Base-by-base conservation (phyloP, 1,139 yeast species). In the Diutina pseudorugosa region DNA sequence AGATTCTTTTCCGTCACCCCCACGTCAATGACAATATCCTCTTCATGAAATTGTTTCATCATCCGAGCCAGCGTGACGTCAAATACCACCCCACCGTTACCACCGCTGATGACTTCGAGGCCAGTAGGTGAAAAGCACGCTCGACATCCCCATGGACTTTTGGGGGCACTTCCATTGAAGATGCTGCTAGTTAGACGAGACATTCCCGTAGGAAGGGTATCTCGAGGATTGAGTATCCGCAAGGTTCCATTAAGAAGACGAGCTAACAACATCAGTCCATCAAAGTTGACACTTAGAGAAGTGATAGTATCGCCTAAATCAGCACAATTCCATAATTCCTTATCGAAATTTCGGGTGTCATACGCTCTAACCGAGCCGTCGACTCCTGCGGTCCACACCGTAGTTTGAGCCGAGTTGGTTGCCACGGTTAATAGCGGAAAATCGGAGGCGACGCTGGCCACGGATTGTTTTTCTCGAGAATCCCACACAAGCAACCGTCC, bases 401-500 rank as follows among this genome's bases (percentile, higher is more conserved):
- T 66, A 11, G 67, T 60, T 1, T 77, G 82, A 40, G 63, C 63
- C 3, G 61, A 56, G 53, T 66, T 66, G 52, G 69, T 61, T 1
- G 76, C 73, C 6, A 83, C 78, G 0, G 87, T 70, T 18, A 85
- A 64, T 1, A 86, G 59, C 0, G 95, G 93, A 59, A 70, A 83
- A 2, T 72, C 72, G 0, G 82, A 72, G 16, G 66, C 61, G 51
- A 80, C 65, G 21, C 58, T 61, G 3, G 60, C 60, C 0, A 75
- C 67, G 1, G 77, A 70, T 1, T 58, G 57, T 59, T 78, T 82
- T 14, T 76, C 72, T 53, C 89, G 67, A 20, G 71, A 69, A 58
- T 87, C 95, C 93, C 93, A 87, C 2, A 80, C 51, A 8, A 70
- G 68, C 0, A 77, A 69, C 4, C 65, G 56, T 0, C 91, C 90